Percentiles rank a stretch among this genome's conserved stretches.
phyloP scores from a whole-genome alignment of 345 rosid genomes.

The Toxicodendron radicans region DNA sequence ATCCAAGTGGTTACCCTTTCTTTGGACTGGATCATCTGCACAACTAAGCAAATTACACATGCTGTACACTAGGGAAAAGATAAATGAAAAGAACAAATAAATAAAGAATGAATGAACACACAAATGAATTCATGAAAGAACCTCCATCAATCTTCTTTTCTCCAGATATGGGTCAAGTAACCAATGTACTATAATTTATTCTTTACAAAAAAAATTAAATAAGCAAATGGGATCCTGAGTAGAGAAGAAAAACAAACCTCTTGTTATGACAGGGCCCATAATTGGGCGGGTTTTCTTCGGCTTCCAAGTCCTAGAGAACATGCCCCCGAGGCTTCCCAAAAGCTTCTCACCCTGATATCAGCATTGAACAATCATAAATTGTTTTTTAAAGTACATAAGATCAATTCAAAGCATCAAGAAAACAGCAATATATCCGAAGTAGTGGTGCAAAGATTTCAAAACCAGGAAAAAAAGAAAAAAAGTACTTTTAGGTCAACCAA shows the following conservation, averaged over 20 bases:
- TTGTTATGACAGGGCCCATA: constrained; percentile 61
- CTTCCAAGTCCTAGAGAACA: constrained; percentile 90
- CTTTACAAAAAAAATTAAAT: not conserved
- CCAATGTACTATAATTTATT: not conserved
- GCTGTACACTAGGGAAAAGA: not conserved
- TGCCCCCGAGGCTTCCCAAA: constrained; percentile 91
- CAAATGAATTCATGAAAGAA: not conserved
- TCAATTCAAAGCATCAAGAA: not conserved
- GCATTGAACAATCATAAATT: constrained; percentile 16
- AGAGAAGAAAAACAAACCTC: constrained; percentile 47
- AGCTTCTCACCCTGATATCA: constrained; percentile 92
- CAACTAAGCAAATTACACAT: constrained; percentile 18
- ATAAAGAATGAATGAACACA: not conserved
- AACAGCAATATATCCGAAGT: not conserved
- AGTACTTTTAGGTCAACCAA: not conserved
- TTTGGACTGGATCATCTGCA: constrained; percentile 60
- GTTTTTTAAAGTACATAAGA: constrained; percentile 11
- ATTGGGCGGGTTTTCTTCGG: constrained; percentile 79
- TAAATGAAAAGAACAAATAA: not conserved
- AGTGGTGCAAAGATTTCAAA: not conserved
- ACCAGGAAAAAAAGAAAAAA: not conserved
- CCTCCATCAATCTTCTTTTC: not conserved
- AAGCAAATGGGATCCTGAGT: not conserved
- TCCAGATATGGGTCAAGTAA: not conserved
- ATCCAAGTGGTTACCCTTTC: constrained; percentile 63